A percentile compares a stretch with the other conserved stretches of the same genome.
Evolutionary conservation across 1,139 yeast genomes (phyloP).

Genomic region (Suhomyces maxii): DNA sequence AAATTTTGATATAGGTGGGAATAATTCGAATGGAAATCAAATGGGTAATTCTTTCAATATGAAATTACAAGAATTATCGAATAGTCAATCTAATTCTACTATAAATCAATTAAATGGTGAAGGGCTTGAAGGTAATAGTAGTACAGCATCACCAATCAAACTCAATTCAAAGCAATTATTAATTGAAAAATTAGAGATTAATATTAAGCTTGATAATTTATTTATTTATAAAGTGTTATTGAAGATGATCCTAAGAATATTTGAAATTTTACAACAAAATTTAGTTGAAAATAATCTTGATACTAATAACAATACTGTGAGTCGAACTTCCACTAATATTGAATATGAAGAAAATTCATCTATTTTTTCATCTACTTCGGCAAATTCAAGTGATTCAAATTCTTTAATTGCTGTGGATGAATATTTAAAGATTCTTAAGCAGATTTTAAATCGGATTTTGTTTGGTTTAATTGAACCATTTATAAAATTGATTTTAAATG

Average conservation of each 20-base stretch:
- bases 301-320: neutral
- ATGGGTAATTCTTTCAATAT: constrained; percentile 5
- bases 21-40: constrained; percentile 1
- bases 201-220: constrained; percentile 41
- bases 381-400: constrained; percentile 26
- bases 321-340: constrained; percentile 2
- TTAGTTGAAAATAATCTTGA: constrained; percentile 7
- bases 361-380: constrained; percentile 34
- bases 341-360: constrained; percentile 27
- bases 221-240: constrained; percentile 42
- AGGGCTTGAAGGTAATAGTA: constrained; percentile 5
- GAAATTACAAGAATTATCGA: constrained; percentile 11
- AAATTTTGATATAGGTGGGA: constrained; percentile 42
- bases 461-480: constrained; percentile 45
- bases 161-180: constrained; percentile 43
- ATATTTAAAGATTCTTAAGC: constrained; percentile 31
- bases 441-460: constrained; percentile 31
- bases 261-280: constrained; percentile 20
- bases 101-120: constrained; percentile 5
- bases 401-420: constrained; percentile 33
- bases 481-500: constrained; percentile 29
- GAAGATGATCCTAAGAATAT: constrained; percentile 32
- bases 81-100: constrained; percentile 16
- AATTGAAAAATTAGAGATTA: constrained; percentile 48
- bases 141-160: constrained; percentile 38